Conservation (phyloP, 495 filamentous ascomycete species). For the Rusavskia elegans region DNA sequence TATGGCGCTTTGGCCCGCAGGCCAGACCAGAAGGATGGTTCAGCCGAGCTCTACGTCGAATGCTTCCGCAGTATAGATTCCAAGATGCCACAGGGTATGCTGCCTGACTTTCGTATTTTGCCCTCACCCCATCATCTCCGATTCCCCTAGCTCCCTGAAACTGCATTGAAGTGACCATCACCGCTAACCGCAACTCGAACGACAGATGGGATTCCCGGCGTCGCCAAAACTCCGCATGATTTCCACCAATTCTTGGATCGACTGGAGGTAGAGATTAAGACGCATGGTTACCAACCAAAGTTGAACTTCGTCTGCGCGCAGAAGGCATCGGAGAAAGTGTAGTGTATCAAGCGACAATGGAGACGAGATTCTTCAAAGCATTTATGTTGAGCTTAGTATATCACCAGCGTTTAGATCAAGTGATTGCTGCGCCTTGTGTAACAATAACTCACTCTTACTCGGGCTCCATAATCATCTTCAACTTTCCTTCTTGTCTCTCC, state of each 20-base stretch:
- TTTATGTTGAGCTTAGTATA: too few relatives aligned
- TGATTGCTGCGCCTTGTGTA: too few relatives aligned
- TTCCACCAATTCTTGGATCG: constrained; percentile 4
- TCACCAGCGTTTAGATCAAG: too few relatives aligned
- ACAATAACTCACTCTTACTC: too few relatives aligned
- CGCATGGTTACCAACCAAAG: constrained; percentile 4
- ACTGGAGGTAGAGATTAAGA: constrained; percentile 5
- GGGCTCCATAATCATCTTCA: too few relatives aligned
- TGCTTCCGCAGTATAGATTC: constrained; percentile 7
- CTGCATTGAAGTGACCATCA: neutral
- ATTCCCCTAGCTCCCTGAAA: neutral
- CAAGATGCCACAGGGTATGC: constrained; percentile 4
- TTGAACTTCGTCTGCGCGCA: constrained; percentile 2
- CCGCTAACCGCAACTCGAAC: neutral
- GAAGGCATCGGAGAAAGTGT: neutral
- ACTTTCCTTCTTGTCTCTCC: too few relatives aligned
- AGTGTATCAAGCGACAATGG: too few relatives aligned
- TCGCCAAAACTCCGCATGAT: constrained; percentile 1
- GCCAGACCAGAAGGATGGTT: constrained; percentile 1
- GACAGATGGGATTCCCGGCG: constrained; percentile 4
- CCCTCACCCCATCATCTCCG: neutral
- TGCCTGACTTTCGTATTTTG: neutral
- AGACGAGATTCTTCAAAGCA: too few relatives aligned
- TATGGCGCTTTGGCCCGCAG: constrained; percentile 8
- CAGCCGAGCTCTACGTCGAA: constrained; percentile 9